phyloP scores from a whole-genome alignment of 495 filamentous ascomycete genomes.

The Amphirosellinia nigrospora region DNA sequence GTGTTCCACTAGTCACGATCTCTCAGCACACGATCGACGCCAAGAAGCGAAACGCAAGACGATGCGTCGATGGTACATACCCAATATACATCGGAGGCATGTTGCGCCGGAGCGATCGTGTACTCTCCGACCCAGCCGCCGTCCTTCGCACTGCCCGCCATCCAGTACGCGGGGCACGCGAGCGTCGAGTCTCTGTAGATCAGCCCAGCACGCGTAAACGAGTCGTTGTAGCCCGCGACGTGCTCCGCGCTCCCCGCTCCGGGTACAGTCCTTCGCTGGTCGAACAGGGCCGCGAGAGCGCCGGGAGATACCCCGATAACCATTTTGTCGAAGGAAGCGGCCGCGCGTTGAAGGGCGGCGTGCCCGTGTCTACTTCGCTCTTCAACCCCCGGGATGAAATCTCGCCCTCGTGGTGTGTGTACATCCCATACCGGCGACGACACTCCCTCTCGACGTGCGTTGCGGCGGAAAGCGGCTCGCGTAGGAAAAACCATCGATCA shows the following conservation, averaged over 20 bases:
- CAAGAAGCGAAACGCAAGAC: neutral
- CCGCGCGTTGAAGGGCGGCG: conserved; percentile 6
- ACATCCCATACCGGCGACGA: conserved; percentile 57
- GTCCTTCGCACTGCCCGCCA: conserved; percentile 50
- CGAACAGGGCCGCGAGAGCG: conserved; percentile 47
- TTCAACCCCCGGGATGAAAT: conserved; percentile 60
- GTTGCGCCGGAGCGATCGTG: conserved; percentile 62
- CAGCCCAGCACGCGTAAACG: conserved; percentile 56
- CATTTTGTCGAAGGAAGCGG: conserved; percentile 53
- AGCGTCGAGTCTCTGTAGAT: conserved; percentile 65
- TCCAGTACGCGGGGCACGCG: conserved; percentile 65
- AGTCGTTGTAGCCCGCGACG: conserved; percentile 51
- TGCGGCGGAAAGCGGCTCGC: conserved; percentile 51
- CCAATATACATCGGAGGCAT: conserved; percentile 64
- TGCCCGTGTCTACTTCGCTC: conserved; percentile 13
- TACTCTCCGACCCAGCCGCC: conserved; percentile 64
- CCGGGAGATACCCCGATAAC: conserved; percentile 60
- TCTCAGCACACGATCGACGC: conserved; percentile 9
- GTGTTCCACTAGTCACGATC: conserved; percentile 58
- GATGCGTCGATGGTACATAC: conserved; percentile 39
- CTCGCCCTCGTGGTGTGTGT: conserved; percentile 66
- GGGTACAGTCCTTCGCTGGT: conserved; percentile 54
- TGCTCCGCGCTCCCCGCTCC: conserved; percentile 49
- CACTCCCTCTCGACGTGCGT: conserved; percentile 48
- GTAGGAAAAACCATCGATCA: conserved; percentile 63